phyloP scores from a whole-genome alignment of 2,329 filamentous ascomycete genomes.

The Xylariaceae sp. region DNA sequence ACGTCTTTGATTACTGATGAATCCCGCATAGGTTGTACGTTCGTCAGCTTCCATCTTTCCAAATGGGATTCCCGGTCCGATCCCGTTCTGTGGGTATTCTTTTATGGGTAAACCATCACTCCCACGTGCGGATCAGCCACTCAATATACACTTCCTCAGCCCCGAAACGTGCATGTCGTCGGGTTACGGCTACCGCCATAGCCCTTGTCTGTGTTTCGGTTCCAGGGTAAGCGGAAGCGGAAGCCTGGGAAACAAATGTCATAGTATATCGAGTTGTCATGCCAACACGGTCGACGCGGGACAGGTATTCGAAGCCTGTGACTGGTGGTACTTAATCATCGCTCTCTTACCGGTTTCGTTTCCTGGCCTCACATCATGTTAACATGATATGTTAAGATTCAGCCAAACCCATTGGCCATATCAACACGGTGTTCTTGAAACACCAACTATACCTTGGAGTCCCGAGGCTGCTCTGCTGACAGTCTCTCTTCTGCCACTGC shows the following conservation, averaged over 20 bases:
- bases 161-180: conserved; percentile 17
- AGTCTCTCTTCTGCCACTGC: not conserved
- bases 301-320: not conserved
- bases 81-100: not conserved
- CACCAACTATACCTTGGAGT: not conserved
- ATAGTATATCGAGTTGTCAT: not conserved
- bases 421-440: not conserved
- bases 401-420: not conserved
- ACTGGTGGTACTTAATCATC: not conserved
- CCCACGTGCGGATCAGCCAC: conserved; percentile 6
- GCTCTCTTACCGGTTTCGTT: not conserved
- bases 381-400: not conserved
- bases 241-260: not conserved
- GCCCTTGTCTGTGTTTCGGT: not conserved
- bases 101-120: not conserved
- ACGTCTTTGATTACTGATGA: not conserved
- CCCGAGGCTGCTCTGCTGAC: not conserved
- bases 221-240: not conserved
- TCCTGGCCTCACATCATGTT: not conserved
- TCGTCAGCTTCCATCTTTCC: too few relatives aligned
- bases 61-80: not conserved
- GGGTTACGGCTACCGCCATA: not conserved
- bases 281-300: not conserved
- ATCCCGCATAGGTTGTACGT: not conserved
- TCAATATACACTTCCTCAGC: conserved; percentile 12